Evolutionary conservation across 2,329 filamentous ascomycete species (phyloP).

Genomic region (Berkeleyomyces rouxiae): DNA sequence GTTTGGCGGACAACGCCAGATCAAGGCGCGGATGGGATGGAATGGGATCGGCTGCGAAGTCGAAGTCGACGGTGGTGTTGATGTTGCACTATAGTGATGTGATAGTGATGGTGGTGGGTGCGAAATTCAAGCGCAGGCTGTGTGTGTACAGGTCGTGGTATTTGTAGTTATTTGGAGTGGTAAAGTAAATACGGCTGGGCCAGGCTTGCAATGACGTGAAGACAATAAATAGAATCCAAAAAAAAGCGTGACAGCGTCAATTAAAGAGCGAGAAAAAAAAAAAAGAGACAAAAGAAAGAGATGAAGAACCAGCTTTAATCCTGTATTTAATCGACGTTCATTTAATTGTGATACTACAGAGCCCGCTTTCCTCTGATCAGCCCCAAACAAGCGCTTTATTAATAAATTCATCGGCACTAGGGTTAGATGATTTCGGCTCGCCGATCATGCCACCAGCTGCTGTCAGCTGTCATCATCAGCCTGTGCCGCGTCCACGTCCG

Average conservation of each 20-base stretch:
- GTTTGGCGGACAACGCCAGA: not conserved
- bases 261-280: not conserved
- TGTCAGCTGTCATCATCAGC: not conserved
- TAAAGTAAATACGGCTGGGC: no score
- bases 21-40: not conserved
- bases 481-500: not conserved
- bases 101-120: not conserved
- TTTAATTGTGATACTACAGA: not conserved
- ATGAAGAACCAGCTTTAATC: not conserved
- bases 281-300: not conserved
- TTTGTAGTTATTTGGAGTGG: not conserved
- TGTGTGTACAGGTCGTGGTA: not conserved
- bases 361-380: not conserved
- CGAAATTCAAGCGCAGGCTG: not conserved
- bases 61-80: not conserved
- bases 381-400: not conserved
- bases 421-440: not conserved
- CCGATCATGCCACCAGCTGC: not conserved
- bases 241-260: not conserved
- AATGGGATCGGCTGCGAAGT: not conserved
- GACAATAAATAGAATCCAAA: not conserved
- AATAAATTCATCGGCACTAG: not conserved
- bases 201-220: not conserved
- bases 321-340: not conserved
- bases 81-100: not conserved